Evolutionary conservation across 441 rosid species (phyloP), one percentile per base, ranked within the genome.

Genomic region (Erysimum cheiri): DNA sequence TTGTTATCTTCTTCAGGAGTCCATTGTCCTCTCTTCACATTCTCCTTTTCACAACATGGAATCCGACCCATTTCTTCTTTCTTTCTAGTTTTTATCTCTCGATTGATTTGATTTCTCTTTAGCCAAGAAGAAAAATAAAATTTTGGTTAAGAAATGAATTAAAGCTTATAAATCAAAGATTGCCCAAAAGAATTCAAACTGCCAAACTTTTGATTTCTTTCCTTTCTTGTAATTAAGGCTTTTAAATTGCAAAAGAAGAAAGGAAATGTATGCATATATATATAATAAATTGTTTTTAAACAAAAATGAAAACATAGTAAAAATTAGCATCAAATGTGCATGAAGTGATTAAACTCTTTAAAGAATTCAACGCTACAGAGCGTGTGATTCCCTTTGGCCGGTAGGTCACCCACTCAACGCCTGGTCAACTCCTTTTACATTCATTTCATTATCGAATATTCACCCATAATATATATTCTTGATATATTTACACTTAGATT

Each of bases 1-100:
- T 95, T 92, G 82, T 95, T 95, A 80, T 95, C 96, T 82, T 90
- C 98, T 72, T 92, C 96, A 33, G 96, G 96, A 33, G 97, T 90
- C 98, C 98, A 92, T 71, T 92, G 98, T 12, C 99, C 99, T 71
- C 96, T 84, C 70, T 95, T 90, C 77, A 92, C 98, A 53, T 77
- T 88, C 66, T 88, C 96, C 81, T 87, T 90, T 85, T 92, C 97
- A 58, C 98, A 94, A 50, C 99, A 90, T 44, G 99, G 96, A 44
- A 95, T 86, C 67, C 97, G 80, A n/a, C 96, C 98, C 98, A 92
- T 94, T 66, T 69, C 32, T 29, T 39, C 58, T 59, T 35, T n/a
- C 39, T 69, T 56, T 32, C 10, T 15, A 40, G 41, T 12, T 68
- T 54, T 19, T 58, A 60, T 61, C 36, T 37, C 70, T 62, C 3